phyloP scores from a whole-genome alignment of 441 rosid genomes.

The Populus hybrid region DNA sequence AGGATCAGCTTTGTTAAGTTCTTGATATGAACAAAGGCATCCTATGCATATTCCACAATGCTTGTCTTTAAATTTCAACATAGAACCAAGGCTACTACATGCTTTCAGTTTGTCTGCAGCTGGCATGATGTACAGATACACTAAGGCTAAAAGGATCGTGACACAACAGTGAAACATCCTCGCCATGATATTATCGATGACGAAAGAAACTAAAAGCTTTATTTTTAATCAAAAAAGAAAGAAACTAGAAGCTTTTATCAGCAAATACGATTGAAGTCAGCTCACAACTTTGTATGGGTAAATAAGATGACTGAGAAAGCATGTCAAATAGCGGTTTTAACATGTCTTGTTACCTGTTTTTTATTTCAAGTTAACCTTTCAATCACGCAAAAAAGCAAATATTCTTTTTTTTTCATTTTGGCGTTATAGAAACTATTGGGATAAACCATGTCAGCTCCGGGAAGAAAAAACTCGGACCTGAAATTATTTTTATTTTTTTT shows the following conservation, averaged over 20 bases:
- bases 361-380: neutral
- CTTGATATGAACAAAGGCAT: constrained; percentile 9
- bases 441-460: neutral
- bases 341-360: neutral
- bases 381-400: neutral
- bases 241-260: too few relatives aligned
- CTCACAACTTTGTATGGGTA: too few relatives aligned
- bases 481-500: too few relatives aligned
- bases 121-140: neutral
- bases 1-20: neutral
- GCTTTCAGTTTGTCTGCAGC: neutral
- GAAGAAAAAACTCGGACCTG: neutral
- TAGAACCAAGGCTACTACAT: neutral
- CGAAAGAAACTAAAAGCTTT: neutral
- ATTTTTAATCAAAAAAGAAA: too few relatives aligned
- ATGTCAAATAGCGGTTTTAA: neutral
- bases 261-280: too few relatives aligned
- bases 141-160: neutral
- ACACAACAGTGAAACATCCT: neutral
- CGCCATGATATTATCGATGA: neutral
- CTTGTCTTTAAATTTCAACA: neutral
- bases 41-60: neutral
- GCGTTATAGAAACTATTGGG: neutral
- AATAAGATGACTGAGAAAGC: too few relatives aligned
- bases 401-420: neutral